Percentiles rank a stretch among this genome's conserved stretches.
These are phyloP conservation scores for Kwoniella newhampshirensis DNA, from an alignment of 768 basidiomycete species.

Conservation along the genomic window DNA sequence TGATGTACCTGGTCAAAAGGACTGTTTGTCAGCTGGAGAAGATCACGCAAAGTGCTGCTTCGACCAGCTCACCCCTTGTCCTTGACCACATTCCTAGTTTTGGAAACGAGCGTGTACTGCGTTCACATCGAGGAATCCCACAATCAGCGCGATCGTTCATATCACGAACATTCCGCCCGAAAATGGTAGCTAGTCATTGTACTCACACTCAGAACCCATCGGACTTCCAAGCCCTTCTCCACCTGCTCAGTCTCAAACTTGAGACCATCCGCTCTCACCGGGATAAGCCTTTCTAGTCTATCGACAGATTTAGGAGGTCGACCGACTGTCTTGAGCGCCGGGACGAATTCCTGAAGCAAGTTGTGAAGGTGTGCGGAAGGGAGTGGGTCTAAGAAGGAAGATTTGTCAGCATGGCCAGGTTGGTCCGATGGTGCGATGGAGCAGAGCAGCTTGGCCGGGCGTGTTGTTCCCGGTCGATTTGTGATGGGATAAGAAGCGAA, in stretches of 20 bases:
- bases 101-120: conserved; percentile 49
- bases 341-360: conserved; percentile 45
- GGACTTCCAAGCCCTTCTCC: conserved; percentile 33
- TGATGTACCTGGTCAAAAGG: conserved; percentile 28
- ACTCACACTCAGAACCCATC: conserved; percentile 52
- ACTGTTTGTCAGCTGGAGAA: too few relatives aligned
- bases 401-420: neutral
- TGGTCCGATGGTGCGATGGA: too few relatives aligned
- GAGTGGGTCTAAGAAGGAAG: conserved; percentile 36
- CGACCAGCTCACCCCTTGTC: conserved; percentile 54
- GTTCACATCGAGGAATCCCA: too few relatives aligned
- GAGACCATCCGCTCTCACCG: conserved; percentile 29
- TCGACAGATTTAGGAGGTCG: neutral
- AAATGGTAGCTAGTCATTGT: too few relatives aligned
- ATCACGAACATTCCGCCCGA: too few relatives aligned
- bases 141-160: too few relatives aligned
- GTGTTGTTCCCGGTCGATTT: neutral
- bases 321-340: conserved; percentile 1
- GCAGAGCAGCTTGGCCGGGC: neutral
- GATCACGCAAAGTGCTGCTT: too few relatives aligned
- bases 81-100: conserved; percentile 44
- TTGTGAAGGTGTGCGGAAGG: conserved; percentile 49
- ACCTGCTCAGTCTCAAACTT: conserved; percentile 25
- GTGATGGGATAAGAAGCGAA: neutral
- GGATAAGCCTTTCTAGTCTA: conserved; percentile 24